These are phyloP conservation scores for Irpex lacteus DNA, from an alignment of 1,284 basidiomycete genomes.

Conservation along the genomic window DNA sequence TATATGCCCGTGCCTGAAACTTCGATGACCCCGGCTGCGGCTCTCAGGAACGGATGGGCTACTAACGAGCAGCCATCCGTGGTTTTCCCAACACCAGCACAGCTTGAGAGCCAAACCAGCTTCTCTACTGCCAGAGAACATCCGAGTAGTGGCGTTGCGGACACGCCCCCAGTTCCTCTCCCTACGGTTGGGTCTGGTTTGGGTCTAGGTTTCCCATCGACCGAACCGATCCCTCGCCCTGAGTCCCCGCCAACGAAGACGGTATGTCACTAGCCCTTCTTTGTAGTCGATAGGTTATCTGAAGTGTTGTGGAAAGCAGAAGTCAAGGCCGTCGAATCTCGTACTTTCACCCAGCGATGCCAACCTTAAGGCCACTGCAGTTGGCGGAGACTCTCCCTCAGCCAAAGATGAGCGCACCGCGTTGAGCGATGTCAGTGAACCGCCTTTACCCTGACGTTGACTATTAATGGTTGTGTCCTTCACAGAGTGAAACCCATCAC, in stretches of 20 bases:
- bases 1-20: conserved; percentile 28
- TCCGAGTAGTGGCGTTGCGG: neutral
- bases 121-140: neutral
- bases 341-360: conserved; percentile 60
- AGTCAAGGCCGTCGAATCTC: conserved; percentile 42
- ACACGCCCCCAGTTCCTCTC: neutral
- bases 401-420: conserved; percentile 51
- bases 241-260: conserved; percentile 3
- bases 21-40: conserved; percentile 18
- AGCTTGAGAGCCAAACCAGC: conserved; percentile 5
- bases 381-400: conserved; percentile 28
- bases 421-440: conserved; percentile 61
- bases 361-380: conserved; percentile 42
- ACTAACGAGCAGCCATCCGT: conserved; percentile 28
- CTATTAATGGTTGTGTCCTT: conserved; percentile 5
- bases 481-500: conserved; percentile 46
- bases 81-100: conserved; percentile 11
- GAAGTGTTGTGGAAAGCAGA: conserved; percentile 21
- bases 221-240: conserved; percentile 5
- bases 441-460: conserved; percentile 1
- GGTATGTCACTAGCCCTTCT: conserved; percentile 1
- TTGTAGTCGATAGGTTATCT: neutral
- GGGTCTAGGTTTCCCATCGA: conserved; percentile 18
- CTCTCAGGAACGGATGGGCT: conserved; percentile 23
- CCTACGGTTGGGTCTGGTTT: conserved; percentile 12